These are phyloP conservation scores for Cucurbitaria berberidis DNA, from an alignment of 2,329 filamentous ascomycete genomes.

Conservation along the genomic window DNA sequence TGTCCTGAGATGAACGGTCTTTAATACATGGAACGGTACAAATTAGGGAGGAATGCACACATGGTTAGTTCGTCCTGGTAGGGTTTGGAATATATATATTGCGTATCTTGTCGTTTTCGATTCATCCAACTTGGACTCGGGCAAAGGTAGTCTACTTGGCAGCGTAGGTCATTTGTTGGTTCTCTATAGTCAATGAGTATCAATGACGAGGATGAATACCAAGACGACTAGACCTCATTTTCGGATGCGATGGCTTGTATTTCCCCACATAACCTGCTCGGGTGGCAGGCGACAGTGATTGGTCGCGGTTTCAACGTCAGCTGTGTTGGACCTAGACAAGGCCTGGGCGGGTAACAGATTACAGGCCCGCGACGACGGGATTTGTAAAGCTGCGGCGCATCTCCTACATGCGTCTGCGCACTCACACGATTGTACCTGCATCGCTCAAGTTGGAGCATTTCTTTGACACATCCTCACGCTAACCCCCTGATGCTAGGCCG, in stretches of 20 bases:
- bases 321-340: conserved; percentile 1
- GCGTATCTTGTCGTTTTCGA: no score
- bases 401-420: neutral
- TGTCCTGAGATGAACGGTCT: no score
- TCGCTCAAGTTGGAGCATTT: conserved; percentile 18
- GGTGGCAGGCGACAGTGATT: conserved; percentile 22
- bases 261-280: conserved; percentile 9
- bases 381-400: conserved; percentile 1
- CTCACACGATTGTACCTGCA: conserved; percentile 19
- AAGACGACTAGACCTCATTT: neutral
- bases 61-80: no score
- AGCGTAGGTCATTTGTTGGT: no score
- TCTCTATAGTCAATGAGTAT: no score
- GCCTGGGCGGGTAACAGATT: conserved; percentile 15
- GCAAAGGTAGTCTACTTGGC: no score
- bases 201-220: no score
- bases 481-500: conserved; percentile 26
- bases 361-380: conserved; percentile 13
- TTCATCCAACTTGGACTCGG: no score
- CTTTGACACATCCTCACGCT: conserved; percentile 21
- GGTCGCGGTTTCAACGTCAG: conserved; percentile 7
- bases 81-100: no score
- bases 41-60: no score
- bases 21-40: no score
- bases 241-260: conserved; percentile 4